These are phyloP conservation scores for Diutina mesorugosa DNA, from an alignment of 1,139 yeast species.

Conservation along the genomic window DNA sequence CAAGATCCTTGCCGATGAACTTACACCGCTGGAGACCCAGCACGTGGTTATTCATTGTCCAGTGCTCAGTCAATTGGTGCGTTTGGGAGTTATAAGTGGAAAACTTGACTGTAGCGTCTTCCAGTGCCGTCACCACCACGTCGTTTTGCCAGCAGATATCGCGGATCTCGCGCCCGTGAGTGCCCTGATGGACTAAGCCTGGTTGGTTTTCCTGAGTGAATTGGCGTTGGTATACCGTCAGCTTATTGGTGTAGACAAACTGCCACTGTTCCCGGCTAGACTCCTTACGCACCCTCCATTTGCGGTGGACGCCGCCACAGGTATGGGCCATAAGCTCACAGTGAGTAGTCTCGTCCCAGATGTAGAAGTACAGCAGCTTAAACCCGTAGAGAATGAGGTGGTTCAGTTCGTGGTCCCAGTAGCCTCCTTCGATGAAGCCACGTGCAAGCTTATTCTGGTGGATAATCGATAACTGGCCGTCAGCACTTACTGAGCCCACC, in stretches of 20 bases:
- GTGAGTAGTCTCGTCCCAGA: slow-evolving; percentile 76
- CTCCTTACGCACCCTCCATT: slow-evolving; percentile 32
- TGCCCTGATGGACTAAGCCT: slow-evolving; percentile 37
- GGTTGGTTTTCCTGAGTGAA: background rate
- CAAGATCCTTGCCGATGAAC: slow-evolving; percentile 36
- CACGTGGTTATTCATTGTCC: slow-evolving; percentile 70
- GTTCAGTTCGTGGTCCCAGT: slow-evolving; percentile 11
- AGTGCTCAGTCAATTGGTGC: slow-evolving; percentile 18
- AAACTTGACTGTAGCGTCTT: slow-evolving; percentile 68
- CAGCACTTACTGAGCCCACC: slow-evolving; percentile 12
- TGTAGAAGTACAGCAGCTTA: slow-evolving; percentile 62
- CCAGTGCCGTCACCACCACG: slow-evolving; percentile 66
- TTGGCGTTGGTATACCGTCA: slow-evolving; percentile 5
- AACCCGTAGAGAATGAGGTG: slow-evolving; percentile 60
- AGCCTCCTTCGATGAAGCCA: slow-evolving; percentile 74
- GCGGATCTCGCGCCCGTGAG: slow-evolving; percentile 85
- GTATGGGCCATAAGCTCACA: slow-evolving; percentile 53
- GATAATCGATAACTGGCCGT: slow-evolving; percentile 16
- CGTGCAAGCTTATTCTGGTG: slow-evolving; percentile 55
- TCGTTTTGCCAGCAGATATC: slow-evolving; percentile 27
- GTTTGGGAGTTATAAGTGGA: background rate
- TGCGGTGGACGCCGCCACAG: slow-evolving; percentile 92
- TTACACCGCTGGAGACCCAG: slow-evolving; percentile 75
- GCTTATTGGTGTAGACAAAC: slow-evolving; percentile 45
- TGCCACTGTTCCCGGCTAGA: slow-evolving; percentile 11